Conservation (phyloP, 1,284 basidiomycete species). For the Irpex sp. region DNA sequence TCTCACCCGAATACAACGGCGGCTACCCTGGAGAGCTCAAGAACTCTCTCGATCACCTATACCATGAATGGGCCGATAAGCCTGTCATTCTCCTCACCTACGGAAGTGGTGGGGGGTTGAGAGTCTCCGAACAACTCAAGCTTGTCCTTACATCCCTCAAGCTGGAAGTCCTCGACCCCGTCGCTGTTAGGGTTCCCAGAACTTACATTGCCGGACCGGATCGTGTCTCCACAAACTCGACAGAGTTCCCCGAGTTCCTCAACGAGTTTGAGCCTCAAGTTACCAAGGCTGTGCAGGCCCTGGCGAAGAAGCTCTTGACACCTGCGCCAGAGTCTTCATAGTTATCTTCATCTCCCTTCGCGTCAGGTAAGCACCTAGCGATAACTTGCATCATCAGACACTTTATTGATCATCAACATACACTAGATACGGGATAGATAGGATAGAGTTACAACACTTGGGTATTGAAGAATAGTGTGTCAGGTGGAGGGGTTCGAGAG, state of each 20-base stretch:
- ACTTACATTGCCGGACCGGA: constrained; percentile 17
- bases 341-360: background rate
- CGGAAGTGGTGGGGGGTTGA: constrained; percentile 22
- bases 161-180: constrained; percentile 18
- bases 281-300: constrained; percentile 18
- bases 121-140: constrained; percentile 18
- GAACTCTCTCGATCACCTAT: constrained; percentile 29
- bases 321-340: background rate
- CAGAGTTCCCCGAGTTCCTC: constrained; percentile 22
- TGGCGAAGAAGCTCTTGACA: constrained; percentile 10
- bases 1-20: constrained; percentile 29
- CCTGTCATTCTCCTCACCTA: constrained; percentile 26
- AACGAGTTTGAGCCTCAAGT: constrained; percentile 17
- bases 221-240: constrained; percentile 13
- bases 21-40: constrained; percentile 28
- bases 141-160: constrained; percentile 20
- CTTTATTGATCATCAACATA: background rate
- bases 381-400: background rate
- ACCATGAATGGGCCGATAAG: constrained; percentile 28
- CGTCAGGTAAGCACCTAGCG: background rate
- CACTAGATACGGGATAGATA: background rate
- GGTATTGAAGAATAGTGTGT: background rate
- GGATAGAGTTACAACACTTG: background rate
- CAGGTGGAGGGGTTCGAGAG: background rate
- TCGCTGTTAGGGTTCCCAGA: constrained; percentile 21